phyloP scores from a whole-genome alignment of 1,139 yeast genomes.

The Debaryomyces sp. region DNA sequence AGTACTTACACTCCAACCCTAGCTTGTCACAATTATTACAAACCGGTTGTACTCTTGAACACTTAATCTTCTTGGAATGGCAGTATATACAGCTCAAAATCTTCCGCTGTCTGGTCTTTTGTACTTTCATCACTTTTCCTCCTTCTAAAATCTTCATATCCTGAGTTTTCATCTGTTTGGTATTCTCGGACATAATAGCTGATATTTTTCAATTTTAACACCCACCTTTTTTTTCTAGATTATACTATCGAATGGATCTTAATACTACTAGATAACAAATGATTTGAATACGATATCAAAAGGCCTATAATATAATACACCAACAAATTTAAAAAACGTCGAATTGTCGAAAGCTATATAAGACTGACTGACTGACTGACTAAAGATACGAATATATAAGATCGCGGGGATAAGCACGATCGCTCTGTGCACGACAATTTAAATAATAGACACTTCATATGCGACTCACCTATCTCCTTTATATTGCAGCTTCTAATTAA shows the following conservation, averaged over 20 bases:
- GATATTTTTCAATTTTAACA: not conserved
- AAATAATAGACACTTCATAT: not conserved
- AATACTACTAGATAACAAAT: not conserved
- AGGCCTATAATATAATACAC: not conserved
- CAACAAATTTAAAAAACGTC: not conserved
- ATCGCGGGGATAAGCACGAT: conserved; percentile 4
- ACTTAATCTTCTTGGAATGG: conserved; percentile 62
- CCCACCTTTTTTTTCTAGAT: not conserved
- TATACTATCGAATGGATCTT: not conserved
- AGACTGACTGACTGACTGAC: not conserved
- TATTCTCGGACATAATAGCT: conserved; percentile 4
- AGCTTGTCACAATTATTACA: conserved; percentile 54
- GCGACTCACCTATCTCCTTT: not conserved
- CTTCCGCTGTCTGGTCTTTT: conserved; percentile 59
- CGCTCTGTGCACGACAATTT: not conserved
- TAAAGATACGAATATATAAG: not conserved
- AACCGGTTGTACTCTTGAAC: conserved; percentile 51
- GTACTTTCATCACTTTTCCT: conserved; percentile 58
- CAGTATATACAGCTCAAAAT: conserved; percentile 62
- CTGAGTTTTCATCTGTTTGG: not conserved
- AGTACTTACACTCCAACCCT: conserved; percentile 52
- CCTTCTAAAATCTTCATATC: conserved; percentile 21
- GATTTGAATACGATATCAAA: not conserved
- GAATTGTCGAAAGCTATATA: not conserved
- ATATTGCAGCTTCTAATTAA: too few species aligned